Percentiles rank a stretch among this genome's conserved stretches.
These are phyloP conservation scores for Colletotrichum truncatum DNA, from an alignment of 2,329 filamentous ascomycete genomes.

Conservation along the genomic window DNA sequence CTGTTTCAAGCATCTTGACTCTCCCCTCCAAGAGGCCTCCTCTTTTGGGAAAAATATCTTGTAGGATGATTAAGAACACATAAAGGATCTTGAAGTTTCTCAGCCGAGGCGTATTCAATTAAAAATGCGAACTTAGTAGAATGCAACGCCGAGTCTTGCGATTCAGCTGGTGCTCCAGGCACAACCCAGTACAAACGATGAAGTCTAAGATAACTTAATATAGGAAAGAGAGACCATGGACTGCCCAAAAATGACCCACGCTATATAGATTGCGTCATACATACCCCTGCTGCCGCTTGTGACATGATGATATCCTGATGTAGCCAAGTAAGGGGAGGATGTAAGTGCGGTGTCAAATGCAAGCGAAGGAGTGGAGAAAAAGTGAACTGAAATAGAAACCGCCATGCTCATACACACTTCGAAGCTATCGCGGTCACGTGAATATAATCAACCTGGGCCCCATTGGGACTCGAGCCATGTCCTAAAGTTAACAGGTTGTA, in stretches of 20 bases:
- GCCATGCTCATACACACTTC: background rate
- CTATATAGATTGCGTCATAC: background rate
- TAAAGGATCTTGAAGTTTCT: background rate
- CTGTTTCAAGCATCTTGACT: background rate
- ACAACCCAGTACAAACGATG: background rate
- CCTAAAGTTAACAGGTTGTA: constrained; percentile 60
- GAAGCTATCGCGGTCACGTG: background rate
- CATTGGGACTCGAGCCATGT: constrained; percentile 64
- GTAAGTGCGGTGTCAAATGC: background rate
- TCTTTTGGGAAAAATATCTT: no score
- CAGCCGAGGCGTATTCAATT: background rate
- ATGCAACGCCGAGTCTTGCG: background rate
- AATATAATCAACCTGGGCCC: constrained; percentile 38
- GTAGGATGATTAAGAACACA: background rate
- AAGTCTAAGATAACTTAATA: background rate
- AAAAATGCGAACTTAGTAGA: background rate
- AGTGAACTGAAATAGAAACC: background rate
- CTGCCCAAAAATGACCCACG: background rate
- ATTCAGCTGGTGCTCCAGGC: background rate
- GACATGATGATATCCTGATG: background rate
- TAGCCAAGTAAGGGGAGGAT: background rate
- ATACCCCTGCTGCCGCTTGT: no score
- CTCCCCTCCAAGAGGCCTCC: no score
- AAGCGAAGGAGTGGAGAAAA: background rate
- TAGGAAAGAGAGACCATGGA: background rate